Evolutionary conservation across 306 rosid genomes (phyloP), one percentile per base, ranked within the genome.

Genomic region (Cucurbita moschata): DNA sequence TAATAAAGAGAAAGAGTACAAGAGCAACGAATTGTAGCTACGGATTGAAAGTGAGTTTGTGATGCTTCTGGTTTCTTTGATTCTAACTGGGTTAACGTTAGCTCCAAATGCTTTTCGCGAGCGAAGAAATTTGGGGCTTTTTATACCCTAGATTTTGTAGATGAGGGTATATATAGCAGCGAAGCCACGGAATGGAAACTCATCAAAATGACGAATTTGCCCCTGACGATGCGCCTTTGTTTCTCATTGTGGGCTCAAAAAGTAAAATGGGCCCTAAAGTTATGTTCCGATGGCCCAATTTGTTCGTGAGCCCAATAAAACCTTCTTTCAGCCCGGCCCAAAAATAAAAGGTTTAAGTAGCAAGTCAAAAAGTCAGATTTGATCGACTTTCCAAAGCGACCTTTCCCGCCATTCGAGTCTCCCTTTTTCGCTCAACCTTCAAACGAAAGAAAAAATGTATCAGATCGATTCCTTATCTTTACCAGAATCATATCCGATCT

Each of bases 141-240:
- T 81, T 92, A 89, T 89, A 92, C 90, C 88, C 90, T 85, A 84
- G 83, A 78, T 79, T 87, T 87, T 78, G 92, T 84, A 85, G 95
- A 57, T 64, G 37, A 51, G 64, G 89, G 76, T 86, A 83, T 88
- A 88, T 92, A 89, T 92, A 88, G 61, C 70, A 59, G 58, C 52
- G 4, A 59, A 16, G 23, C 4, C 14, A 30, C 16, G 49, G 68
- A 46, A 46, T 19, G 2, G 73, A 23, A 67, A 21, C 7, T 21
- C 16, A 6, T 5, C 4, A 3, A 68, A 68, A 47, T 47, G 12
- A 68, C 42, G 57, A 47, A 11, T 47, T 68, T 37, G 21, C 19
- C 69, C 69, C 1, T 62, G 6, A 5, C 10, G 5, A 37, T 23
- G 46, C 18, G 10, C 14, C 46, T 61, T 37, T 44, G 40, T 11